Evolutionary conservation across 208 protist species (phyloP), one percentile per base, ranked within the genome.

Genomic region (Polymyxa betae): DNA sequence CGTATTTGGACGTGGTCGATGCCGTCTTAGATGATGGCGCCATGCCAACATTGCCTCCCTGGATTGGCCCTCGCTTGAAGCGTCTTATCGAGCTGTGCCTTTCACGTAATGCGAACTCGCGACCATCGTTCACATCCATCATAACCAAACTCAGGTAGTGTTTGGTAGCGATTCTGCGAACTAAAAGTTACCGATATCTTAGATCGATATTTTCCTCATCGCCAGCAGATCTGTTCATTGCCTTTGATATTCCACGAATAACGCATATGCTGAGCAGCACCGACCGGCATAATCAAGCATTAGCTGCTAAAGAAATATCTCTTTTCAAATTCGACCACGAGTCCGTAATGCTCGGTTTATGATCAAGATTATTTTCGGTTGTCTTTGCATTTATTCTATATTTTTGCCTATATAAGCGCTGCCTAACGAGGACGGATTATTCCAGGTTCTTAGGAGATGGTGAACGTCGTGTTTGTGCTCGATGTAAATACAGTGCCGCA

Each of bases 21-120:
- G 72, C 72, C 72, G 72, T 82, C n/a, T n/a, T 82, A 20, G 72
- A 82, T n/a, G 72, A 82, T 82, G 72, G 72, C n/a, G 72, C 72
- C 72, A 82, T 82, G 72, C 72, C 72, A 43, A 82, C 72, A 5
- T 43, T 82, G 72, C 72, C 72, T 20, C 16, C 16, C 35, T 82
- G 72, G 72, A 82, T 82, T n/a, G 72, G 72, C 72, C 72, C 35
- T 12, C 72, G 72, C 35, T n/a, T 82, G 16, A 82, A 82, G 72
- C 72, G 72, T 43, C 72, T 82, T 20, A 82, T 82, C 72, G 72
- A 82, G 72, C 35, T 5, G 16, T 82, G 72, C n/a, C 72, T 82
- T 5, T 82, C 72, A 35, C n/a, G 72, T 20, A 82, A 82, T 82
- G n/a, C 72, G 5, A 45, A 12, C 35, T 5, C 72, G 16, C 72